Percentiles rank a stretch among this genome's conserved stretches.
Evolutionary conservation across 2,329 filamentous ascomycete species (phyloP).

Genomic region (Malbranchea cinnamomea): DNA sequence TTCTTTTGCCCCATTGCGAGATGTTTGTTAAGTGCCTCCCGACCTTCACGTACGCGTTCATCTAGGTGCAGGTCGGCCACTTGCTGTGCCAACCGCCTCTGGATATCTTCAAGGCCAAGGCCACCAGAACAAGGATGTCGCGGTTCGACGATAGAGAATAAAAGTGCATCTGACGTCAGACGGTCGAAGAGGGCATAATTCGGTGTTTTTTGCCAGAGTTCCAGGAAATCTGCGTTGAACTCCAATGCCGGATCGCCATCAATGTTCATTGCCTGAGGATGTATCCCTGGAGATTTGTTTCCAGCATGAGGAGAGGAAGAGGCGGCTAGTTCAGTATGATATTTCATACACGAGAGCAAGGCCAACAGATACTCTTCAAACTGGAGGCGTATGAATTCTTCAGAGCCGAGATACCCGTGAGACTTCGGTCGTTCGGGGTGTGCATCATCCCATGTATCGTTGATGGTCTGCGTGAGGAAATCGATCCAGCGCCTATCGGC

Average conservation of each 20-base stretch:
- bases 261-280: slow-evolving; percentile 44
- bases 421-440: slow-evolving; percentile 86
- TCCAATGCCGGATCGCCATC: slow-evolving; percentile 77
- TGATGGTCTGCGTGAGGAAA: slow-evolving; percentile 79
- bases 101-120: slow-evolving; percentile 85
- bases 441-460: slow-evolving; percentile 89
- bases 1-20: slow-evolving; percentile 78
- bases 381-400: slow-evolving; percentile 92
- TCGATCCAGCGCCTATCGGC: slow-evolving; percentile 95
- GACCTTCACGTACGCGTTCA: slow-evolving; percentile 68
- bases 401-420: slow-evolving; percentile 85
- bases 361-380: slow-evolving; percentile 94
- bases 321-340: slow-evolving; percentile 51
- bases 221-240: slow-evolving; percentile 70
- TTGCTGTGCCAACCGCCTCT: slow-evolving; percentile 76
- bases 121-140: slow-evolving; percentile 87
- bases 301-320: slow-evolving; percentile 12
- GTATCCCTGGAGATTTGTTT: slow-evolving; percentile 25
- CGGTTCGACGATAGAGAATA: slow-evolving; percentile 90
- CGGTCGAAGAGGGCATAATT: slow-evolving; percentile 83
- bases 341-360: slow-evolving; percentile 77
- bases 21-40: slow-evolving; percentile 76
- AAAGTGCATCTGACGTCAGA: slow-evolving; percentile 58
- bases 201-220: slow-evolving; percentile 75
- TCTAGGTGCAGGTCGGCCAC: slow-evolving; percentile 89